Percentiles rank a stretch among this genome's conserved stretches.
phyloP scores from a whole-genome alignment of 164 flowering plant genomes.

The Vitis labrusca region DNA sequence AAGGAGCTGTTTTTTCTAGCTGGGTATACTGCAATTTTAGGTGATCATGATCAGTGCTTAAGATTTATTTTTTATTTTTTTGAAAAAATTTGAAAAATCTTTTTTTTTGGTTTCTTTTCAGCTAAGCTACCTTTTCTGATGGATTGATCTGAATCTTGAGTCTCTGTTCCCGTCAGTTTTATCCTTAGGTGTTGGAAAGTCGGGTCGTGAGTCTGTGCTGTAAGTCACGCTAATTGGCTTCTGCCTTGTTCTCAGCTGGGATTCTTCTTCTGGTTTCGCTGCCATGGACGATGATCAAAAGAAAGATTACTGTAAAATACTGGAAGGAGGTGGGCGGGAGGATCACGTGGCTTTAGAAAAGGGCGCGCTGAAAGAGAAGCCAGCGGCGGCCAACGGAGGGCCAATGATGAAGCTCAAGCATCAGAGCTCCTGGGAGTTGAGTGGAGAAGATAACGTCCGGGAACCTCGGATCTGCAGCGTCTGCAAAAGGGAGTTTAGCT shows the following conservation, averaged over 20 bases:
- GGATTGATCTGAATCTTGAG: not conserved
- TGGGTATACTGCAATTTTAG: not conserved
- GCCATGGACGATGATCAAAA: not conserved
- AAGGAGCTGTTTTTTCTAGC: not conserved
- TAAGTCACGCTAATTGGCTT: not conserved
- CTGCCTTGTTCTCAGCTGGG: not conserved
- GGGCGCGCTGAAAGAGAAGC: not conserved
- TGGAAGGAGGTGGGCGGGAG: too few species aligned
- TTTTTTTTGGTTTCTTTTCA: not conserved
- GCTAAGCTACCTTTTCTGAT: not conserved
- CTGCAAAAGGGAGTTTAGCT: constrained; percentile 38
- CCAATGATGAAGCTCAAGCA: constrained; percentile 17
- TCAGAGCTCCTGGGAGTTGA: not conserved
- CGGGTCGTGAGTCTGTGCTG: too few species aligned
- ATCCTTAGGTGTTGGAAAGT: too few species aligned
- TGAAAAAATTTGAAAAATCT: too few species aligned
- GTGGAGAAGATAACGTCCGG: not conserved
- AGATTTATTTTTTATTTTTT: not conserved
- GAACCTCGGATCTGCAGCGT: constrained; percentile 19
- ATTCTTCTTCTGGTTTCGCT: not conserved
- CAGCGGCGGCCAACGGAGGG: not conserved
- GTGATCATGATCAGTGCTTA: not conserved
- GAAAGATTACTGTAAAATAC: not conserved
- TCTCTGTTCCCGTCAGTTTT: not conserved
- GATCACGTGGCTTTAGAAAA: too few species aligned